These are phyloP conservation scores for Microbotryum saponariae DNA, from an alignment of 1,284 basidiomycete species.

Conservation along the genomic window DNA sequence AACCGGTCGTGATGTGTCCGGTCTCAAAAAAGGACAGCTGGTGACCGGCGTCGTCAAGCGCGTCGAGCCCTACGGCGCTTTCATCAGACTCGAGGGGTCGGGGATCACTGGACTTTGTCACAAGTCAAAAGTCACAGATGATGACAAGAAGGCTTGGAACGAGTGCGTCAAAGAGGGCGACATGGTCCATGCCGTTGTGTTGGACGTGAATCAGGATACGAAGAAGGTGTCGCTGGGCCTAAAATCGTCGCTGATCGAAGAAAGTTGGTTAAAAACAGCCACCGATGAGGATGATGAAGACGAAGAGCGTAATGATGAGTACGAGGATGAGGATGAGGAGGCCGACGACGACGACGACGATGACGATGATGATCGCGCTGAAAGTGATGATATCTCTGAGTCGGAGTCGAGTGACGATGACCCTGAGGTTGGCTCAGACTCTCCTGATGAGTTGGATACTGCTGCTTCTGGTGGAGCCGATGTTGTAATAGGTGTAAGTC, in stretches of 20 bases:
- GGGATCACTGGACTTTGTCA: conserved; percentile 87
- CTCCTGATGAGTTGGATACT: too few relatives aligned
- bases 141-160: conserved; percentile 59
- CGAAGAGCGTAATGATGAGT: conserved; percentile 1
- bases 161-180: conserved; percentile 81
- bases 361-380: conserved; percentile 34
- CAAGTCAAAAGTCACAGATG: conserved; percentile 82
- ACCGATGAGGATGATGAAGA: conserved; percentile 26
- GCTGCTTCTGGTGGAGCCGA: too few relatives aligned
- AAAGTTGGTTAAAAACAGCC: conserved; percentile 38
- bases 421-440: too few relatives aligned
- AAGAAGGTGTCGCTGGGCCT: conserved; percentile 73
- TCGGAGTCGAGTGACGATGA: not conserved
- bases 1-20: conserved; percentile 3
- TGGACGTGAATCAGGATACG: conserved; percentile 64
- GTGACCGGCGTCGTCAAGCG: conserved; percentile 40
- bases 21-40: conserved; percentile 40
- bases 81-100: conserved; percentile 76
- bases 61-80: conserved; percentile 82
- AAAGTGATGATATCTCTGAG: not conserved
- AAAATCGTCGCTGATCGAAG: conserved; percentile 74
- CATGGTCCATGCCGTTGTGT: conserved; percentile 68
- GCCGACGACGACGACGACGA: conserved; percentile 50
- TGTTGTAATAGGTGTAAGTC: too few relatives aligned
- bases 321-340: conserved; percentile 21